Evolutionary conservation across 2,329 filamentous ascomycete genomes (phyloP), one percentile per base, ranked within the genome.

Genomic region (Epichloe coenophiala): DNA sequence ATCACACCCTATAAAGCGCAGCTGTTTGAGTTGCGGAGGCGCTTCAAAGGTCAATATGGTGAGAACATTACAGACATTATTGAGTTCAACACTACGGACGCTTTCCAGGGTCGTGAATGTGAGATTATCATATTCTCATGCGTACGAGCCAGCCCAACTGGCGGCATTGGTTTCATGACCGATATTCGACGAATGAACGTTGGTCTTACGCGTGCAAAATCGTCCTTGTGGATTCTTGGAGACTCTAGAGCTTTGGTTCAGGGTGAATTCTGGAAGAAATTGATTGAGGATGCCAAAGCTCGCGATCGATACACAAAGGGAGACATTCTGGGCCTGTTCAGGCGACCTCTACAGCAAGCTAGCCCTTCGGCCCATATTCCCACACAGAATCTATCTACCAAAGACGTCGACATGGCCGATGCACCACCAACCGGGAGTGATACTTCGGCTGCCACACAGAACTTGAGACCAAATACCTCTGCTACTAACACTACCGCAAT

Each of bases 101-200:
- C 93, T 17, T 98, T 96, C 66, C 89, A 98, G 66, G 93, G 93
- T 55, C 83, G 94, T 58, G 93, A 98, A 68, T 93, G 89, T 61
- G 93, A 98, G 63, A 84, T 98, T 55, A 97, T 98, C 66, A 97
- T 98, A 56, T 98, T 98, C 71, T 97, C 93, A 40, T 98, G 94
- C 66, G 93, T 98, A 54, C 84, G 93, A 70, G 91, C 93, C 21
- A 91, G 86, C 33, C 80, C 87, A n/a, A 86, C 84, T 7, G 86
- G 86, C n/a, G 89, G 91, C 60, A 95, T 98, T 62, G 93, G 93
- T 75, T 98, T 98, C 80, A 84, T 98, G 78, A 86, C 88, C 50
- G 93, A 98, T 65, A 95, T 98, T 62, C 83, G 93, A 53, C 91
- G 93, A 75, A 97, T 98, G 94, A 98, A 98, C 67, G 93, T 98